A percentile compares a stretch with the other conserved stretches of the same genome.
These are phyloP conservation scores for Fusarium algeriense DNA, from an alignment of 2,329 filamentous ascomycete genomes.

Conservation along the genomic window DNA sequence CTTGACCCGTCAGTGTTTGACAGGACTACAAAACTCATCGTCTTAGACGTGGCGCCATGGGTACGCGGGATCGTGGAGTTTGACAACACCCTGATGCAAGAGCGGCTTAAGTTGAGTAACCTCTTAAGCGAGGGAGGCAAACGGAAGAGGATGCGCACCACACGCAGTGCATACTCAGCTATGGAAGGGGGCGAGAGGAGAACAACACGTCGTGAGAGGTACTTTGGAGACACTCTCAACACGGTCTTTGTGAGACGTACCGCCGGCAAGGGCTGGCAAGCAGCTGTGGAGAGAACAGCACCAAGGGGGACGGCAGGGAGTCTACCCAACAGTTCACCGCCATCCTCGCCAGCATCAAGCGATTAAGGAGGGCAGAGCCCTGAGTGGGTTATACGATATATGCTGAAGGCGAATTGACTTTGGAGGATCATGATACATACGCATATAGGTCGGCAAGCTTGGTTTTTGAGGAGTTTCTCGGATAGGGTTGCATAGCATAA, in stretches of 20 bases:
- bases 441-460: conserved; percentile 11
- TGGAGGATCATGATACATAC: conserved; percentile 4
- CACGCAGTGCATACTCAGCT: conserved; percentile 80
- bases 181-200: conserved; percentile 79
- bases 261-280: conserved; percentile 60
- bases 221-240: conserved; percentile 75
- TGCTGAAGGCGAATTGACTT: conserved; percentile 3
- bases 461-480: conserved; percentile 23
- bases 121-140: conserved; percentile 70
- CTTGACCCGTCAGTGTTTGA: conserved; percentile 83
- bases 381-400: conserved; percentile 16
- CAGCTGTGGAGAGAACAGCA: conserved; percentile 37
- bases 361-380: conserved; percentile 6
- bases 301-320: conserved; percentile 30
- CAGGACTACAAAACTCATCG: conserved; percentile 73
- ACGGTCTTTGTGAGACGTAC: conserved; percentile 74
- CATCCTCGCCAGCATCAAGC: conserved; percentile 29
- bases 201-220: conserved; percentile 76
- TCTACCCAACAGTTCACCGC: conserved; percentile 30
- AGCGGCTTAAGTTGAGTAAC: conserved; percentile 72
- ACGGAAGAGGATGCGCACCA: conserved; percentile 72
- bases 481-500: conserved; percentile 16
- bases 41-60: conserved; percentile 86
- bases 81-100: conserved; percentile 77
- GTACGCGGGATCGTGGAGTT: conserved; percentile 86